Evolutionary conservation across 2,329 filamentous ascomycete genomes (phyloP), one percentile per base, ranked within the genome.

Genomic region (Chaetothyriales sp.): DNA sequence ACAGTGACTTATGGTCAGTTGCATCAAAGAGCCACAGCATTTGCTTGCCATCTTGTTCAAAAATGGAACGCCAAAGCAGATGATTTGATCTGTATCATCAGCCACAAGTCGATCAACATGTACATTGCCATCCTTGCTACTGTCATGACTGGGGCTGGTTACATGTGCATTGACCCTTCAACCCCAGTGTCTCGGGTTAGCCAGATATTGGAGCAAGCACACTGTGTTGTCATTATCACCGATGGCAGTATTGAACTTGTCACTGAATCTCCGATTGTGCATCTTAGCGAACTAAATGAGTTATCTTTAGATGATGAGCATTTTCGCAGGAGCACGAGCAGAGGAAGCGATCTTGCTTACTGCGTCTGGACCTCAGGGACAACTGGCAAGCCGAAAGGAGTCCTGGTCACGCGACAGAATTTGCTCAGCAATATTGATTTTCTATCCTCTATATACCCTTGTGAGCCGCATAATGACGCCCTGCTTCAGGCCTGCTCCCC

Each of bases 301-400:
- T 22, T 26, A 20, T 5, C 32, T 39, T 39, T 12, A 15, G 12
- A 39, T 39, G 12, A 15, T 15, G 10, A 39, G 1, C 46, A 60
- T 0, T 64, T 70, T 2, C 63, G 74, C 15, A 39, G 9, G 10
- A 15, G 10, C 5, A 46, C 67, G 70, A 0, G 69, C 73, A 1
- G 12, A 15, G 46, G 46, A 28, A 46, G 53, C 46, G 69, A 79
- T 12, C 62, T 85, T 2, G 81, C 85, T 5, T 93, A 93, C 62
- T 78, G 84, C 18, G 81, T 93, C 1, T 93, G 85, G 63, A 93
- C 86, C 0, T 88, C 84, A 20, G 88, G 88, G 2, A 90, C 83
- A 42, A 93, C 86, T 0, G 87, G 86, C 0, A 72, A 70, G 1
- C 87, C 86, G 0, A 93, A 94, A 61, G 86, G 86, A 2, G 83